Base-by-base conservation (phyloP, 345 rosid species). In the rapeseed (Brassica napus) region DNA sequence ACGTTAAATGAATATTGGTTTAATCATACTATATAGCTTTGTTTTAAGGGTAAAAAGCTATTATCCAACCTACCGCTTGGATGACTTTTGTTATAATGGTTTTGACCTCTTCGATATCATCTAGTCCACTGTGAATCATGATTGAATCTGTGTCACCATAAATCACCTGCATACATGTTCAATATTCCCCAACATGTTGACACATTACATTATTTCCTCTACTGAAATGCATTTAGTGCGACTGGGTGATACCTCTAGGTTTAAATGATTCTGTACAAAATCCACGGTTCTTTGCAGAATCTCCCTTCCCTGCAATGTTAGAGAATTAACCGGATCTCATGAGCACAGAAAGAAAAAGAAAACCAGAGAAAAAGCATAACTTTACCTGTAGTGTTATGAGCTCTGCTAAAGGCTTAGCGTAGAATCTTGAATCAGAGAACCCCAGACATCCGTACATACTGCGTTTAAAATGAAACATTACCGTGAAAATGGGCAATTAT, bases 401-500 rank as follows among this genome's bases (percentile, higher is more conserved):
- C 85, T 95, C 99, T 35, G 99, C 99, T 68, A 95, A 88, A 86
- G 97, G 96, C 85, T 91, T 93, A 69, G 99, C 99, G 61, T 95
- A 95, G 84, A 95, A 95, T 87, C 99, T 89, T 67, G 99, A 95
- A 83, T 95, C 90, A 72, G 97, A 88, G 85, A 91, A 95, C 72
- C 99, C 99, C 82, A 95, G 96, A 87, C 96, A 95, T 86, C 99
- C 99, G 83, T 95, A 95, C 95, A 95, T 93, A 85, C 99, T 95
- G 92, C 84, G 77, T 26, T 32, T 42, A 77, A 42, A 64, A 84
- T 26, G 24, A 72, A 23, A 31, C 62, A 30, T 16, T 16, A 28
- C 31, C 4, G 4, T 28, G 4, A 28, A 28, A 28, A 28, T 28
- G 31, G 31, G 31, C 31, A 28, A 28, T 28, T 28, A 60, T n/a